phyloP scores from a whole-genome alignment of 179 eudicot species.

The Silene vulgaris region DNA sequence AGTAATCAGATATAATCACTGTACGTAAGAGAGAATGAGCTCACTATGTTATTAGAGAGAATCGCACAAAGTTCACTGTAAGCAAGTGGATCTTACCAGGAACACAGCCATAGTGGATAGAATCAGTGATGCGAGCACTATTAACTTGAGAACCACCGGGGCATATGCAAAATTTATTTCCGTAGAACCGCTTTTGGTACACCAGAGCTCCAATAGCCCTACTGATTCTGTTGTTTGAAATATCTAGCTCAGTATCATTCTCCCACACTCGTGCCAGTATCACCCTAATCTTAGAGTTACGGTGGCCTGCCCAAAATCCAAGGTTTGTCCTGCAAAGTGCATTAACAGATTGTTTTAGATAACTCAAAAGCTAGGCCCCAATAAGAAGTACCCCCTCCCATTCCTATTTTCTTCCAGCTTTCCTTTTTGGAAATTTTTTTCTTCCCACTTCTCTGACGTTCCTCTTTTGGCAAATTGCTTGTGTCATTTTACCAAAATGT shows the following conservation, averaged over 20 bases:
- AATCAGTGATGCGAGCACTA: constrained; percentile 91
- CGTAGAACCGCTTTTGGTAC: constrained; percentile 79
- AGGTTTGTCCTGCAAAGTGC: constrained; percentile 67
- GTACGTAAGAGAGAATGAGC: constrained; percentile 23
- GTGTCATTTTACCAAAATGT: no score
- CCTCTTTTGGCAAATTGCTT: no score
- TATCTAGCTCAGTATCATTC: constrained; percentile 91
- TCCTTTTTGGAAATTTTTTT: no score
- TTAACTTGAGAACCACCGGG: constrained; percentile 99
- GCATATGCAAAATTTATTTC: constrained; percentile 83
- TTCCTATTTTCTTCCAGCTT: no score
- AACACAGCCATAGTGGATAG: constrained; percentile 94
- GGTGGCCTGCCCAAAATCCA: constrained; percentile 95
- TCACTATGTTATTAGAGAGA: no score
- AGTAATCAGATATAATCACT: constrained; percentile 86
- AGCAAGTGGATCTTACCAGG: constrained; percentile 54
- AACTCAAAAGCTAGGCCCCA: no score
- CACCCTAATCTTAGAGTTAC: constrained; percentile 90
- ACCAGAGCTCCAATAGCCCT: constrained; percentile 74
- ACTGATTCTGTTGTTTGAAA: constrained; percentile 77
- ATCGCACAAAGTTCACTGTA: neutral
- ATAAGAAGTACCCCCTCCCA: no score
- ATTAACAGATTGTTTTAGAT: no score
- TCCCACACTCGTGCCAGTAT: constrained; percentile 83
- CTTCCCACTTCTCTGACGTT: no score